These are phyloP conservation scores for Astrephomene gubernaculifera DNA, from an alignment of 139 green algal species.

Conservation along the genomic window DNA sequence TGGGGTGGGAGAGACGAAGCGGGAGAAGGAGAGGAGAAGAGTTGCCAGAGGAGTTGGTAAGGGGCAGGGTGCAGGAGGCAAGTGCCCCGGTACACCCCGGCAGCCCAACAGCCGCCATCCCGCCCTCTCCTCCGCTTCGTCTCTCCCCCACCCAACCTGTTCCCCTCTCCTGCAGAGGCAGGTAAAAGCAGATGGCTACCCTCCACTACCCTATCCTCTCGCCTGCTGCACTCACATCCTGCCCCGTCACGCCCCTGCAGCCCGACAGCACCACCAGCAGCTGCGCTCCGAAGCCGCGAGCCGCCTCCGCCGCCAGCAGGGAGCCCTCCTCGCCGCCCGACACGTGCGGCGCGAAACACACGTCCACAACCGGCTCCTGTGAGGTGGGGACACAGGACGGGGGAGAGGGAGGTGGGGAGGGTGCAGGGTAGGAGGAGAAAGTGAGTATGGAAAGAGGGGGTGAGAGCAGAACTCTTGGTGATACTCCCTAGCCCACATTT, in stretches of 20 bases:
- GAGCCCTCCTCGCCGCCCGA: constrained; percentile 7
- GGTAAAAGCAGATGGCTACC: too few relatives aligned
- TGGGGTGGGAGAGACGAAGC: not conserved
- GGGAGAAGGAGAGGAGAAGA: too few relatives aligned
- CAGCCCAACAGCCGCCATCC: too few relatives aligned
- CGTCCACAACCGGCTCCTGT: constrained; percentile 31
- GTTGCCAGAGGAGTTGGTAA: too few relatives aligned
- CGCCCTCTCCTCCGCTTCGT: too few relatives aligned
- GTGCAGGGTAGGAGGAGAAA: not conserved
- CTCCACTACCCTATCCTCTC: too few relatives aligned
- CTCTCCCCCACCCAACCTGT: too few relatives aligned
- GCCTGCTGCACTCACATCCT: not conserved
- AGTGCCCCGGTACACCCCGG: too few relatives aligned
- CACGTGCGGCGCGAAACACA: not conserved
- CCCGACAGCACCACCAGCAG: constrained; percentile 29
- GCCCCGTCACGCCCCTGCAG: not conserved
- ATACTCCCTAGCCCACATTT: too few relatives aligned
- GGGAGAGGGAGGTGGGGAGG: not conserved
- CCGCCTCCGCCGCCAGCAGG: not conserved
- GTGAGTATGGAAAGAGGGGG: not conserved
- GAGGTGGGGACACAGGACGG: not conserved
- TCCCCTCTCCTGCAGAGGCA: too few relatives aligned
- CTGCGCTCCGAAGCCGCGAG: not conserved
- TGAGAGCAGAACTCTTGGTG: too few relatives aligned
- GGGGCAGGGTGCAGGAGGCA: too few relatives aligned